Base-by-base conservation (phyloP, 192 early-diverging fungal species). In the Backusella westeae region DNA sequence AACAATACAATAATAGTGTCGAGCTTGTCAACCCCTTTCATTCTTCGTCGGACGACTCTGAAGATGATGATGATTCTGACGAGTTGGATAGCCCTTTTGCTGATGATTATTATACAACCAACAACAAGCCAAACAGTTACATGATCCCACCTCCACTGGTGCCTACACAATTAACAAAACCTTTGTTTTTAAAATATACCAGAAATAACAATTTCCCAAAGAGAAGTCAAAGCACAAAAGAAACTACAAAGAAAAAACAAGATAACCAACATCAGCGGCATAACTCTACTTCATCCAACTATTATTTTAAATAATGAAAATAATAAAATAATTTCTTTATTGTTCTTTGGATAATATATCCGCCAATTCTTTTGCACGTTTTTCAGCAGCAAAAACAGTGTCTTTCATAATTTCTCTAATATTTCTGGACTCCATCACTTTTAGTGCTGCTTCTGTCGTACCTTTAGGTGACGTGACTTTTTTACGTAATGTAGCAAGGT, bases 401-500 rank as follows among this genome's bases (percentile, higher is more conserved):
- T 87, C 78, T 19, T 80, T 75, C 23, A 93, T 83, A 69, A 85
- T 75, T 35, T 92, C 71, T 21, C 90, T 77, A 23, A 92, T 74
- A n/a, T 87, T 82, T 3, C 78, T 86, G 6, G 81, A 88, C 74
- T 94, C 91, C 81, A 97, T 88, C 1, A 85, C 82, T 78, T 93
- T 89, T 71, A 98, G 86, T 7, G 92, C 97, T 0, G 97, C 97
- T 59, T 95, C 92, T 19, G 97, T 98, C 23, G 97, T 97, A n/a
- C 97, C 97, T 39, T 96, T 92, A 7, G 97, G 97, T 19, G 89
- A 91, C 1, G 96, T 98, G 65, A 98, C 96, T 80, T 96, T 97
- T 23, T 86, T 65, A 29, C 97, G 84, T 52, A 98, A 81, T 32
- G 92, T 91, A 39, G 90, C 90, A 7, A 91, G 81, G 53, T 89